Evolutionary conservation across 495 filamentous ascomycete species (phyloP).

Genomic region (Neurospora africana): DNA sequence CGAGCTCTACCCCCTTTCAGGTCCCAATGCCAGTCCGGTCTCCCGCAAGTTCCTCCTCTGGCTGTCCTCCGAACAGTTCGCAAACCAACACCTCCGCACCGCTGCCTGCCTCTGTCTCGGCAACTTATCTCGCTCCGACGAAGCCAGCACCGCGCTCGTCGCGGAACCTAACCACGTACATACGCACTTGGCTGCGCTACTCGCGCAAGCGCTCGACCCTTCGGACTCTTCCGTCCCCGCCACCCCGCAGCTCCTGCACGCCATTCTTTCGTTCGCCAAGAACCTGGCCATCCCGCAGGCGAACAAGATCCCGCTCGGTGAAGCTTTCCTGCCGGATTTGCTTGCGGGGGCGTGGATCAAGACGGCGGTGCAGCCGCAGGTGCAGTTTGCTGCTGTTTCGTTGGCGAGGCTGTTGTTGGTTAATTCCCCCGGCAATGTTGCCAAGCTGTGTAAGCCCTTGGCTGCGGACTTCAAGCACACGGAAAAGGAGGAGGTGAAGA

Average conservation of each 20-base stretch:
- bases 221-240: constrained; percentile 1
- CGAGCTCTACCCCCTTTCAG: constrained; percentile 7
- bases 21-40: too few relatives aligned
- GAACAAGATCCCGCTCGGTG: constrained; percentile 52
- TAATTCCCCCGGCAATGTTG: constrained; percentile 48
- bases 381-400: constrained; percentile 58
- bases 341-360: constrained; percentile 52
- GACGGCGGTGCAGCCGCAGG: constrained; percentile 48
- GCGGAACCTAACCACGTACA: constrained; percentile 35
- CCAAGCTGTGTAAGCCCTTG: constrained; percentile 31
- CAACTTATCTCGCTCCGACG: constrained; percentile 66
- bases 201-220: constrained; percentile 24
- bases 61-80: constrained; percentile 18
- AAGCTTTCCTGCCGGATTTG: constrained; percentile 27
- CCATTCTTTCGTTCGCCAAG: constrained; percentile 63
- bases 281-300: constrained; percentile 60
- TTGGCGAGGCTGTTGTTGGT: constrained; percentile 56
- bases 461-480: constrained; percentile 9
- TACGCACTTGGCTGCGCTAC: constrained; percentile 41
- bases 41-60: constrained; percentile 38
- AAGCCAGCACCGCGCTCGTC: constrained; percentile 48
- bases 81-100: constrained; percentile 45
- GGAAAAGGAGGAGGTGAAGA: not conserved
- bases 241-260: constrained; percentile 48
- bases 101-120: constrained; percentile 67